phyloP scores from a whole-genome alignment of 176 grass and related monocot species.

The Cymbopogon citratus region DNA sequence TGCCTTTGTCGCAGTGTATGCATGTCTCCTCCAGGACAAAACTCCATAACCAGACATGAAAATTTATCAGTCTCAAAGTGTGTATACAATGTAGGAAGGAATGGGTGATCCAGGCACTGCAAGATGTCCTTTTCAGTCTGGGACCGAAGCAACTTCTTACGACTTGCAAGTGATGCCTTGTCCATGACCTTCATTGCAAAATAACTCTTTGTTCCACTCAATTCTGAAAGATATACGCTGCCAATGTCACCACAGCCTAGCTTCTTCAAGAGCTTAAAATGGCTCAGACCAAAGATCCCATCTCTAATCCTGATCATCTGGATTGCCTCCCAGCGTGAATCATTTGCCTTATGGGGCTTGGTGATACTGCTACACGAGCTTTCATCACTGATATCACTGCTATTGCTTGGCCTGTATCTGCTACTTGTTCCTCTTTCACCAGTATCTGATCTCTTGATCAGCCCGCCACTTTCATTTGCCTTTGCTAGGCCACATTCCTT shows the following conservation, averaged over 20 bases:
- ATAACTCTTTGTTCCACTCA: conserved; percentile 69
- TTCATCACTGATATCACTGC: conserved; percentile 70
- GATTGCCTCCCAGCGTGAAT: conserved; percentile 77
- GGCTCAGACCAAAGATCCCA: conserved; percentile 56
- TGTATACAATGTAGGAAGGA: conserved; percentile 68
- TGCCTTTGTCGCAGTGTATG: conserved; percentile 70
- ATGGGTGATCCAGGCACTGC: conserved; percentile 74
- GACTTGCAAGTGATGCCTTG: conserved; percentile 58
- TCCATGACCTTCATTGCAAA: conserved; percentile 93
- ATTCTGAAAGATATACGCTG: conserved; percentile 77
- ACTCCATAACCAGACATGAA: conserved; percentile 88
- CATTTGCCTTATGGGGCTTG: conserved; percentile 78
- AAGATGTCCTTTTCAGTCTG: conserved; percentile 83
- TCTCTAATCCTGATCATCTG: conserved; percentile 46
- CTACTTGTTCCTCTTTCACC: conserved; percentile 45
- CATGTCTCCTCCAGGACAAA: conserved; percentile 71
- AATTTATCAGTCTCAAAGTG: conserved; percentile 90
- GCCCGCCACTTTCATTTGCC: conserved; percentile 36
- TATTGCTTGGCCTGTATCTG: conserved; percentile 50
- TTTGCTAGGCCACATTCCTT: conserved; percentile 35
- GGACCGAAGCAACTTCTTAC: conserved; percentile 71
- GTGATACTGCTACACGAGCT: conserved; percentile 68
- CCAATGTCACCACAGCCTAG: conserved; percentile 79
- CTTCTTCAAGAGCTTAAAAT: conserved; percentile 70
- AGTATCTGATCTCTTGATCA: conserved; percentile 34